phyloP scores from a whole-genome alignment of 768 basidiomycete species.

The Fistulinella prunicolor region DNA sequence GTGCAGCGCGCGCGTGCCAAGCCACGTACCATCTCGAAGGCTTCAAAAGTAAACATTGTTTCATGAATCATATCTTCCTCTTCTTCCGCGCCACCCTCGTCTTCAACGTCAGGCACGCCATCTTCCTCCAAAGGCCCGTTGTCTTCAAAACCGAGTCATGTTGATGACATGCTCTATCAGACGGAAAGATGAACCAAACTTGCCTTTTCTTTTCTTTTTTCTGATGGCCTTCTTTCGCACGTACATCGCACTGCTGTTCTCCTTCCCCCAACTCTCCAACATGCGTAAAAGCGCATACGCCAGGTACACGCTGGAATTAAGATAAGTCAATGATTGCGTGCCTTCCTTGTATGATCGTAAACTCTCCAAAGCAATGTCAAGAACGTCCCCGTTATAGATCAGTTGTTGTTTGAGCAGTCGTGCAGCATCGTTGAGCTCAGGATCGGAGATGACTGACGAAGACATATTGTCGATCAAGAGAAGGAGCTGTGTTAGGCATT shows the following conservation, averaged over 20 bases:
- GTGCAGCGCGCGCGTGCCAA: conserved; percentile 14
- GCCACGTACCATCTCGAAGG: conserved; percentile 76
- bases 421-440: conserved; percentile 66
- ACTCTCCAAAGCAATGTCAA: conserved; percentile 82
- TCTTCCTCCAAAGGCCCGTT: conserved; percentile 49
- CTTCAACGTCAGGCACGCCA: conserved; percentile 66
- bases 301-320: conserved; percentile 82
- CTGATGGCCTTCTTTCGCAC: conserved; percentile 61
- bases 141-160: conserved; percentile 27
- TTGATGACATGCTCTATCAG: conserved; percentile 11
- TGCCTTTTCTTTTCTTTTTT: conserved; percentile 49
- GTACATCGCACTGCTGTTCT: conserved; percentile 62
- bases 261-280: conserved; percentile 86
- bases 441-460: conserved; percentile 38
- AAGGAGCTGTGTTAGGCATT: conserved; percentile 90
- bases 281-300: conserved; percentile 83
- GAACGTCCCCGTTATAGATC: conserved; percentile 92
- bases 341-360: conserved; percentile 77
- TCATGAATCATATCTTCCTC: conserved; percentile 71
- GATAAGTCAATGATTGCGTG: conserved; percentile 74
- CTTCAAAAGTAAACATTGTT: conserved; percentile 88
- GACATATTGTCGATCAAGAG: conserved; percentile 86
- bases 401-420: conserved; percentile 83
- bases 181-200: conserved; percentile 32
- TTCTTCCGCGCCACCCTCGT: conserved; percentile 55